Evolutionary conservation across 1,284 basidiomycete species (phyloP).

Genomic region (Apiotrichum gamsii): DNA sequence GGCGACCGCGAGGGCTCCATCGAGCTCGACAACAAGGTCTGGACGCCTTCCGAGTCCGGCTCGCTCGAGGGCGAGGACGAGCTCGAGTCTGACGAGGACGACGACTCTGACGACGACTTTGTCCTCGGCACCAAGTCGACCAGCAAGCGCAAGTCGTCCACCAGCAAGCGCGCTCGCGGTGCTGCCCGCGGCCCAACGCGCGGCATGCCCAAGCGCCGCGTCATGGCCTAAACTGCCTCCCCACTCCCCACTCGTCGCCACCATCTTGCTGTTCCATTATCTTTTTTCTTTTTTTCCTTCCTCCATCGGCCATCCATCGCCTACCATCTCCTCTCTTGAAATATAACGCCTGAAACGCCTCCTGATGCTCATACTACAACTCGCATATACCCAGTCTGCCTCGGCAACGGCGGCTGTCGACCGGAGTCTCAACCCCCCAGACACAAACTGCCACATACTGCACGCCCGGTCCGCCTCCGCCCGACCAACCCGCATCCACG

Average conservation of each 20-base stretch:
- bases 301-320: too few species aligned
- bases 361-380: too few species aligned
- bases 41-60: slow-evolving; percentile 8
- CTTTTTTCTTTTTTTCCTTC: not conserved
- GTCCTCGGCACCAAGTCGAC: slow-evolving; percentile 16
- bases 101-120: slow-evolving; percentile 19
- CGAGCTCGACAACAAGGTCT: slow-evolving; percentile 11
- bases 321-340: not conserved
- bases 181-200: not conserved
- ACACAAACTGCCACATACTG: too few species aligned
- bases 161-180: slow-evolving; percentile 11
- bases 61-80: slow-evolving; percentile 16
- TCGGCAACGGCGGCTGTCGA: too few species aligned
- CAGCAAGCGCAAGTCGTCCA: slow-evolving; percentile 7
- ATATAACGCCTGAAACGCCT: too few species aligned
- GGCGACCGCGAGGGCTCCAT: slow-evolving; percentile 17
- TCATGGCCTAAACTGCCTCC: slow-evolving; percentile 3
- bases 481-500: too few species aligned
- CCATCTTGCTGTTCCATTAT: not conserved
- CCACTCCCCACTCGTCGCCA: not conserved
- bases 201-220: slow-evolving; percentile 4
- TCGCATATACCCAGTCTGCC: too few species aligned
- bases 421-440: too few species aligned
- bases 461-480: too few species aligned
- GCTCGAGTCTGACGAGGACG: slow-evolving; percentile 15